Base-by-base conservation (phyloP, 1,284 basidiomycete species). In the Ganoderma sinense region DNA sequence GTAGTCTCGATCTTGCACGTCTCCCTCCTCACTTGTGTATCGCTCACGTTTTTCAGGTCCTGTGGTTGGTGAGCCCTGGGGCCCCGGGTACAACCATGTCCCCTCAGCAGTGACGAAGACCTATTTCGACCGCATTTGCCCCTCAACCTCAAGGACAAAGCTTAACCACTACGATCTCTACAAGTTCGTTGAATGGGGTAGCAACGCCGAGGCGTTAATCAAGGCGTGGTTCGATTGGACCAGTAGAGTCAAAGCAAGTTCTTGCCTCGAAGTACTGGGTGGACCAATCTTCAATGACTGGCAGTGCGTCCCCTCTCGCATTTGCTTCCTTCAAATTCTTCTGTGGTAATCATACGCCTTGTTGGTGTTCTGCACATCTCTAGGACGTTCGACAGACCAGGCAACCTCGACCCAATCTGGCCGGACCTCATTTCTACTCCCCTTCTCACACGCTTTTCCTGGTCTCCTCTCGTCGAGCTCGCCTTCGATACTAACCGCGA, bases 391-490 rank as follows among this genome's bases (percentile, higher is more conserved):
- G 88, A 87, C 8, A 81, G 83, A 11, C 78, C 78, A 2, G 72
- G 85, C 10, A 75, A 88, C 4, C 80, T 89, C 1, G 82, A 86
- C 3, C 74, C 51, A 6, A 53, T 90, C 7, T 85, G 86, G 74
- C 83, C 83, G 0, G 75, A 81, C 0, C 80, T 91, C 43, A 78
- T 78, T 16, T 74, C 76, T 0, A 90, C 89, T 0, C 88, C 88
- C 8, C 84, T 89, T 64, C 76, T 91, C 51, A 76, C 78, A 2
- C 73, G 83, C 39, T 91, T 88, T 73, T 74, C 80, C 2, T 91
- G 90, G 90, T 91, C 91, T 0, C 83, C 87, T 0, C 85, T 91
- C 53, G 86, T 92, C 55, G 82, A 84, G 29, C 79, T 82, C 39
- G 88, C 86, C 2, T 78, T 90, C 62, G 72, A 72, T 41, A 72